Base-by-base conservation (phyloP, 2,329 filamentous ascomycete species). In the Didymella glomerata region DNA sequence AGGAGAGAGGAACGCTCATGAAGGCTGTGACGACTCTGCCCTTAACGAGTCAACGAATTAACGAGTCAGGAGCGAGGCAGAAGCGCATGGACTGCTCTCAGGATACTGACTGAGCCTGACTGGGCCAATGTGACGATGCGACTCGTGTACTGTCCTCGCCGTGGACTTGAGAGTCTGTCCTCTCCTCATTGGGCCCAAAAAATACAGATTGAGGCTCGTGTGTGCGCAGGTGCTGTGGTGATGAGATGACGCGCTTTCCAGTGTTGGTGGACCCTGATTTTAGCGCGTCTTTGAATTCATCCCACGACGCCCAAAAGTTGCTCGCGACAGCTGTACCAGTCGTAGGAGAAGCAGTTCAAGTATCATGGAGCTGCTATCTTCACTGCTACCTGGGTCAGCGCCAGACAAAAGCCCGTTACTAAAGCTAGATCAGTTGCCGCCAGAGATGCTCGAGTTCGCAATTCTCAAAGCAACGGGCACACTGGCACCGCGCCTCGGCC, bases 401-500 rank as follows among this genome's bases (percentile, higher is more conserved):
- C 14, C 22, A 27, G 41, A 44, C 11, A 24, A 27, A 20, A 25
- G 30, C 25, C 16, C 61, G 28, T 38, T 48, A 24, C 48, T 46
- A 16, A 67, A 67, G 45, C 53, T 73, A 10, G 57, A 63, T 40
- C 66, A 74, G 46, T 59, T 75, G 32, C 73, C 73, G 24, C 69
- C 68, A 5, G 78, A 80, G 58, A 81, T 83, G 80, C 69, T 78
- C 38, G 68, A 76, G 30, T 83, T 83, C 70, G 74, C 71, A 38
- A 67, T 83, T 51, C 72, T 79, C 60, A 79, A 79, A 65, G 68
- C 76, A 6, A 63, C 76, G 8, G 64, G 69, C 41, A 61, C 68
- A 18, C 65, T 78, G n/a, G 81, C 80, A 22, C 85, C 90, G 34
- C 86, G 93, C 51, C 79, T 94, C 9, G 93, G 91, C 4, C 83